Percentiles rank a stretch among this genome's conserved stretches.
Conservation (phyloP, 2,329 filamentous ascomycete species). For the Hypoxylon sp. region DNA sequence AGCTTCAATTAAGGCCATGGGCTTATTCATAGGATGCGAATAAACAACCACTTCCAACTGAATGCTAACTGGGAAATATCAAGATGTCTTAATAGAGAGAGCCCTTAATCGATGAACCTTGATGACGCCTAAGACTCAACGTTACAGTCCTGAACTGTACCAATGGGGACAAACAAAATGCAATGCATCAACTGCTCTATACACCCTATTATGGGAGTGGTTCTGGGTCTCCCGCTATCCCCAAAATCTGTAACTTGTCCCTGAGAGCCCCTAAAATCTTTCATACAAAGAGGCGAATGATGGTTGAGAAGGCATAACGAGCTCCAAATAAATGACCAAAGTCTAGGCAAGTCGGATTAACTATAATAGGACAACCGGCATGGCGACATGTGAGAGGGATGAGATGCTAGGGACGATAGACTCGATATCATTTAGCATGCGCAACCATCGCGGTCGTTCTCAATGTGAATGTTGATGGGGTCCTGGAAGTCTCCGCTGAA, state of each 20-base stretch:
- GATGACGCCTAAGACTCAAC: constrained; percentile 35
- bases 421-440: constrained; percentile 76
- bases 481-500: constrained; percentile 98
- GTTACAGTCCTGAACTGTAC: constrained; percentile 24
- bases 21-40: constrained; percentile 8
- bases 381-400: constrained; percentile 26
- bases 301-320: constrained; percentile 36
- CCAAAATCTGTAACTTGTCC: constrained; percentile 26
- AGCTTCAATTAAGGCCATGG: not conserved
- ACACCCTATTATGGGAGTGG: constrained; percentile 36
- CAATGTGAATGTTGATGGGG: constrained; percentile 97
- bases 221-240: constrained; percentile 17
- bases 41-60: constrained; percentile 23
- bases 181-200: constrained; percentile 41
- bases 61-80: constrained; percentile 34
- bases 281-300: constrained; percentile 37
- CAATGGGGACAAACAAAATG: constrained; percentile 31
- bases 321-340: constrained; percentile 23
- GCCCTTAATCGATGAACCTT: constrained; percentile 29
- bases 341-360: constrained; percentile 6
- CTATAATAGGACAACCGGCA: not conserved
- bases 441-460: constrained; percentile 93
- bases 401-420: constrained; percentile 37
- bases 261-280: constrained; percentile 34
- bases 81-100: constrained; percentile 31